phyloP scores from a whole-genome alignment of 768 basidiomycete species.

The Mrakia blollopis region DNA sequence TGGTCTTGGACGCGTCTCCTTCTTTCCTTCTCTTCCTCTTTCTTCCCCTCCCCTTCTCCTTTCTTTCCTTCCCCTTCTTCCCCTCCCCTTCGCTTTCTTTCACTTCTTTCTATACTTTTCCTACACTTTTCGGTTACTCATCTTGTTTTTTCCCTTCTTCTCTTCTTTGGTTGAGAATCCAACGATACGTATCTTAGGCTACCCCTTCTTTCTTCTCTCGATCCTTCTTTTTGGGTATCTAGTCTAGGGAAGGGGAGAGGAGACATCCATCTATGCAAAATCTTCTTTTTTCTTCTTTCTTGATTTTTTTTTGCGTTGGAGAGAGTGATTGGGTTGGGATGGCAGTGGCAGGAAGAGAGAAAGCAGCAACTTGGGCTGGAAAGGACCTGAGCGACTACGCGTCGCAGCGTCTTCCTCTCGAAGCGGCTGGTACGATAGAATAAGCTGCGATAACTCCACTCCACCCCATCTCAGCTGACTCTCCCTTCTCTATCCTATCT shows the following conservation, averaged over 20 bases:
- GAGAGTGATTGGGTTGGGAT: not conserved
- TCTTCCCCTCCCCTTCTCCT: not conserved
- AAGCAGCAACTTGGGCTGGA: not conserved
- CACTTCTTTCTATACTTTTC: not conserved
- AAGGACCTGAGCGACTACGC: too few species aligned
- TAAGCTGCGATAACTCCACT: too few species aligned
- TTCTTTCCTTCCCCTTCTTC: not conserved
- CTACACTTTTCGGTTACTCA: not conserved
- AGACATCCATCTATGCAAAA: too few species aligned
- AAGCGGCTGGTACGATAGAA: too few species aligned
- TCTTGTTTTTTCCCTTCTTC: too few species aligned
- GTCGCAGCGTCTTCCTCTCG: too few species aligned
- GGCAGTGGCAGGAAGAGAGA: not conserved
- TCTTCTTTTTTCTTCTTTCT: not conserved
- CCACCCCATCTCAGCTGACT: too few species aligned
- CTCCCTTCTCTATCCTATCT: too few species aligned
- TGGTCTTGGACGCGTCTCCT: too few species aligned
- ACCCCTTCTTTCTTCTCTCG: not conserved
- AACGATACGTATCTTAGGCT: not conserved
- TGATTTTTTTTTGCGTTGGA: not conserved
- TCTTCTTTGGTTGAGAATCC: too few species aligned
- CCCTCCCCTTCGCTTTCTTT: not conserved
- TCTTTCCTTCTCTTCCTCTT: not conserved
- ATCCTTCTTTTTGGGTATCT: not conserved
- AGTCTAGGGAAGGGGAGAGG: too few species aligned